Evolutionary conservation across 1,139 yeast species (phyloP), one percentile per base, ranked within the genome.

Genomic region (Nakaseomyces delphensis): DNA sequence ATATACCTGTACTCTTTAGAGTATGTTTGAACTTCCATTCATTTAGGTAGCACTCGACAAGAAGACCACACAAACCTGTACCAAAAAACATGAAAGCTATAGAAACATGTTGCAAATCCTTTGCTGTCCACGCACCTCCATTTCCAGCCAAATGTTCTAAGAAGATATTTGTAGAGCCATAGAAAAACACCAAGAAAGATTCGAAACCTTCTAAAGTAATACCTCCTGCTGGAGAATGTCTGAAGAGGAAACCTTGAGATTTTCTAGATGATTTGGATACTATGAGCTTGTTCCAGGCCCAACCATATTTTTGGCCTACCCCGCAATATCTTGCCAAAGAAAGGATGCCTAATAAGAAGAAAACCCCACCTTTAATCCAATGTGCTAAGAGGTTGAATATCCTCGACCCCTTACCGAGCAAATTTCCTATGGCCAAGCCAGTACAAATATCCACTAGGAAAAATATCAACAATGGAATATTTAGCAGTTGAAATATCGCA

Each of bases 51-150:
- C 73, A 59, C 62, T 91, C 98, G 8, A 86, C 70, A 36, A 89
- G 67, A 23, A 91, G 73, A 3, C 98, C 98, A 65, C 96, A 83
- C 35, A 87, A 67, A 4, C 98, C 98, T 43, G 91, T 79, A 9
- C 98, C 97, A 55, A 91, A 72, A 61, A 73, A 91, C 76, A 91
- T 83, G 61, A 91, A 91, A 1, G 98, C 98, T 63, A 91, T 89
- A 13, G 96, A 85, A 9, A 71, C 95, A 62, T 91, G 98, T 65
- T 91, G 97, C 50, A 91, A 73, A 61, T 91, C 98, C 63, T 89
- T 89, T 33, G 95, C 83, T 9, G 84, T 70, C 96, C 96, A 91
- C 40, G 64, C 76, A 29, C 91, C 93, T 42, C 82, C 89, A 14
- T 68, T 60, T 44, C 75, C 70, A 5, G 95, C 82, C 52, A 91